Base-by-base conservation (phyloP, 2,329 filamentous ascomycete genomes). In the Colletotrichum truncatum region DNA sequence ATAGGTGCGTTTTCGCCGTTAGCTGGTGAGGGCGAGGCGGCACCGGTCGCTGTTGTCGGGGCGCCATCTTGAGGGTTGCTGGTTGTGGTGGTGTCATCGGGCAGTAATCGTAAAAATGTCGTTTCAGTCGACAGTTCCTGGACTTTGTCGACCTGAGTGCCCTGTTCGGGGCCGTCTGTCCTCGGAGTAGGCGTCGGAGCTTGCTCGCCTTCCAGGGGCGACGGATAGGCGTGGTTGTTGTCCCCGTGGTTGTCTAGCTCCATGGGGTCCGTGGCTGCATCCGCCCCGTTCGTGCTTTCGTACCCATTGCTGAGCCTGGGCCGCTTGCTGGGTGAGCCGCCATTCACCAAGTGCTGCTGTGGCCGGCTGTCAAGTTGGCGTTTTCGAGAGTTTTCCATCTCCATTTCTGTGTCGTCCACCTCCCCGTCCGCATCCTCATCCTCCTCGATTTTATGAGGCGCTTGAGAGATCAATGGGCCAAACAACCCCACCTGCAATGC, bases 91-190 rank as follows among this genome's bases (percentile, higher is more conserved):
- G 34, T 52, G 57, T 83, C 79, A 70, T 84, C 81, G 69, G 74
- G 68, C 52, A 79, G 77, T 69, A 90, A 81, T 68, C 84, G 85
- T 66, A 91, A 81, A 73, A 88, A 90, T 28, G 83, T 85, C n/a
- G 87, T 90, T 68, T 85, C 82, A 26, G 83, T 78, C 48, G 83
- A 81, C 58, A 91, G 81, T 71, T 90, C 87, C 70, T 85, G 81
- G 60, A 89, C 86, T 73, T 89, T 89, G 59, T 89, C 87, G 52
- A 89, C 81, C 74, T 90, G 88, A 9, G 87, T 90, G 74, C 85
- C 87, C 73, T 88, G 84, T 68, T 90, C 87, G 46, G 87, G 87
- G 26, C 88, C 88, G 64, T 88, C 85, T 63, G 88, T 90, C 71
- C 80, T 85, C 39, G 83, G 78, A 23, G 81, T 77, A 32, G 86